Conservation (phyloP, 1,284 basidiomycete genomes). For the Sanghuangporus weigelae region DNA sequence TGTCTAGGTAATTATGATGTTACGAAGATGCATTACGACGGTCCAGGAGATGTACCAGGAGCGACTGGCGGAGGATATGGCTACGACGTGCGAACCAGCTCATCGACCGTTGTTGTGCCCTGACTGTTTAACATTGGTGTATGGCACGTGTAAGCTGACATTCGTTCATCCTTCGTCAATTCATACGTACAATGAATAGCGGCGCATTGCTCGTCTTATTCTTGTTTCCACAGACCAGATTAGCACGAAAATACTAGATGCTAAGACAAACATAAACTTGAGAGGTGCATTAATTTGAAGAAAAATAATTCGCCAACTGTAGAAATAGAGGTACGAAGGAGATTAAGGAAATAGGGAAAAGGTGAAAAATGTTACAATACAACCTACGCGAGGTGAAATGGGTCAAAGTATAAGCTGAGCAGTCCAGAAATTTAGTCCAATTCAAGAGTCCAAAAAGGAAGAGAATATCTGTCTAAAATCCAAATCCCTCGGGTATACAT, state of each 20-base stretch:
- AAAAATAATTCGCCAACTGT: neutral
- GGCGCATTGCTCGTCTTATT: neutral
- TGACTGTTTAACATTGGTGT: neutral
- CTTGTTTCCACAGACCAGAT: slow-evolving; percentile 3
- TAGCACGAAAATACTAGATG: neutral
- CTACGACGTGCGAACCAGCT: slow-evolving; percentile 54
- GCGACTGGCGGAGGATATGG: slow-evolving; percentile 63
- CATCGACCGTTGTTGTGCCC: slow-evolving; percentile 13
- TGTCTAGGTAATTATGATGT: slow-evolving; percentile 77
- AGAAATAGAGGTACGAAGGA: neutral
- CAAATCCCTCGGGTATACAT: neutral
- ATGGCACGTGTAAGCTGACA: neutral
- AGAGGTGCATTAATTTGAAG: neutral
- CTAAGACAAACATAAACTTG: neutral
- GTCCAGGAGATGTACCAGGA: slow-evolving; percentile 62
- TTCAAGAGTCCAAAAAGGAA: neutral
- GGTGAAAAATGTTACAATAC: neutral
- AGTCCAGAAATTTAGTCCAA: neutral
- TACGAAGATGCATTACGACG: slow-evolving; percentile 76
- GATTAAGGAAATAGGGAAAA: neutral
- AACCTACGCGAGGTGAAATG: neutral
- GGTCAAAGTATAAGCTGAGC: neutral
- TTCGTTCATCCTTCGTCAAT: neutral
- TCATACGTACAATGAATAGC: neutral
- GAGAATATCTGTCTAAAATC: neutral